A percentile compares a stretch with the other conserved stretches of the same genome.
Conservation (phyloP, 768 basidiomycete genomes). For the Boletus tylopilopsis region DNA sequence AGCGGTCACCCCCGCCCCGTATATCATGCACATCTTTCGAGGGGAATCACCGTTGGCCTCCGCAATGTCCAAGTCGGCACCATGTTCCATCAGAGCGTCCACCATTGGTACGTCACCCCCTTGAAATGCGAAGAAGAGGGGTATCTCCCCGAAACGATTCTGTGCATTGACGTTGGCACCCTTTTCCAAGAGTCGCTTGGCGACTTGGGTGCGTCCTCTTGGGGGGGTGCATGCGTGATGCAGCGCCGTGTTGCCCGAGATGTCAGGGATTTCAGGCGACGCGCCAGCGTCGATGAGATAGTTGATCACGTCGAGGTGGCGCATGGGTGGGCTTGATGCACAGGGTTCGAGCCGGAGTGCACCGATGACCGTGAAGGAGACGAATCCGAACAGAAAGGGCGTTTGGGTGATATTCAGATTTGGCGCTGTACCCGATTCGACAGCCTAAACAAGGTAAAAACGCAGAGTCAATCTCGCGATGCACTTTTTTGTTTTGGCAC, state of each 20-base stretch:
- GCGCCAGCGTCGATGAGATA: slow-evolving; percentile 42
- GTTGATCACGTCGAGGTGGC: slow-evolving; percentile 35
- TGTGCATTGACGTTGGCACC: slow-evolving; percentile 49
- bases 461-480: background rate
- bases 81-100: slow-evolving; percentile 47
- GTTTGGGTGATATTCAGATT: slow-evolving; percentile 41
- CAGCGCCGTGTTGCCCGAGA: slow-evolving; percentile 48
- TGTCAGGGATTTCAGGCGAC: slow-evolving; percentile 39
- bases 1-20: slow-evolving; percentile 45
- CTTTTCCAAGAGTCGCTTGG: slow-evolving; percentile 38
- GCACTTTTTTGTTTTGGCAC: background rate
- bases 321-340: slow-evolving; percentile 10
- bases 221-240: slow-evolving; percentile 40
- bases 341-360: slow-evolving; percentile 33
- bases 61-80: slow-evolving; percentile 40
- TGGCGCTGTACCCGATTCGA: slow-evolving; percentile 32
- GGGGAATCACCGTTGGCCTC: slow-evolving; percentile 40
- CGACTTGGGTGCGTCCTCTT: slow-evolving; percentile 27
- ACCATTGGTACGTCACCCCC: slow-evolving; percentile 32
- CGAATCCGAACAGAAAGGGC: slow-evolving; percentile 40
- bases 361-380: slow-evolving; percentile 38
- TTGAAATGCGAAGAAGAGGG: slow-evolving; percentile 36
- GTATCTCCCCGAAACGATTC: slow-evolving; percentile 46
- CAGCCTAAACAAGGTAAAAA: slow-evolving; percentile 10
- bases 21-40: slow-evolving; percentile 26